These are phyloP conservation scores for Pseudocercospora crystallina DNA, from an alignment of 2,329 filamentous ascomycete genomes.

Conservation along the genomic window DNA sequence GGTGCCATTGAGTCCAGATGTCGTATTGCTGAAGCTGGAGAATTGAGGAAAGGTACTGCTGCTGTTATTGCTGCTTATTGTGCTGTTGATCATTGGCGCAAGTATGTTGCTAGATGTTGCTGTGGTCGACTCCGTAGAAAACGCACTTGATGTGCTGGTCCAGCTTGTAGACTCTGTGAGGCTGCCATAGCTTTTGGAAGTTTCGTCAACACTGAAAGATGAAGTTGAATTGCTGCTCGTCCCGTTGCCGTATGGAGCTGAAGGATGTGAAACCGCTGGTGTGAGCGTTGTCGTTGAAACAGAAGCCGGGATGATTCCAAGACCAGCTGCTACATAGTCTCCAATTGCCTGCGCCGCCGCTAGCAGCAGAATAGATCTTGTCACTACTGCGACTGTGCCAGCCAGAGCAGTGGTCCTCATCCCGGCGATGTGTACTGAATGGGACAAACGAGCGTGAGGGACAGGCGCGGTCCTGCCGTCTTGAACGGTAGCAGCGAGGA, in stretches of 20 bases:
- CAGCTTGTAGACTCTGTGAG: background rate
- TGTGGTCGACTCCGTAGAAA: background rate
- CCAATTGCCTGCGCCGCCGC: background rate
- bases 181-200: background rate
- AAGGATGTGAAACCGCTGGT: background rate
- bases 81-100: background rate
- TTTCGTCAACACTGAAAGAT: background rate
- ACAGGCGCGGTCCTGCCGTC: no score
- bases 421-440: no score
- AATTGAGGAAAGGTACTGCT: background rate
- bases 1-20: background rate
- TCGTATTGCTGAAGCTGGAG: background rate
- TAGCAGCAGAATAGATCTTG: no score
- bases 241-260: background rate
- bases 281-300: background rate
- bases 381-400: no score
- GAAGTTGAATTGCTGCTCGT: background rate
- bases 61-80: background rate
- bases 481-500: no score
- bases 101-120: background rate
- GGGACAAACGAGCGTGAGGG: no score
- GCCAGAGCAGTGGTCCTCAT: no score
- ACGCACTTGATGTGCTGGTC: background rate
- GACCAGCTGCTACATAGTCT: conserved; percentile 5
- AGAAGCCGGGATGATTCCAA: background rate